phyloP scores from a whole-genome alignment of 192 early-diverging fungal genomes.

The Gryganskiella cystojenkinii region DNA sequence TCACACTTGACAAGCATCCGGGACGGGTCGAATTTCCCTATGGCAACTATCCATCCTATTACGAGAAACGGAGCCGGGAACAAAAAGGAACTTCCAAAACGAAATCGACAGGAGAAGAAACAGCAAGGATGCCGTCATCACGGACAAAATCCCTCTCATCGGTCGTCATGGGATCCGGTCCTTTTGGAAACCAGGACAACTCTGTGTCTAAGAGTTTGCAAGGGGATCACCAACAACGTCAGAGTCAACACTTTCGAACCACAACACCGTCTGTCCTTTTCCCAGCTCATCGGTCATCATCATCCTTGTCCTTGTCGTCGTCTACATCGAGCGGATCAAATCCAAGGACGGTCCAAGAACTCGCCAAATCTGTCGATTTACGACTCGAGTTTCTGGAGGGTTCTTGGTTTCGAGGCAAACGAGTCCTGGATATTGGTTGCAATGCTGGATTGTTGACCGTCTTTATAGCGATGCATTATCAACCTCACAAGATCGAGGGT shows the following conservation, averaged over 20 bases:
- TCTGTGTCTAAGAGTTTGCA: too few species aligned
- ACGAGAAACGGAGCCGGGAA: constrained; percentile 28
- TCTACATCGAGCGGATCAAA: neutral
- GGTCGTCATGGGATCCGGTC: too few species aligned
- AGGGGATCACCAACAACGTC: neutral
- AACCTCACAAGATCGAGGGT: constrained; percentile 67
- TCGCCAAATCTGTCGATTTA: constrained; percentile 58
- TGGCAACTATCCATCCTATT: constrained; percentile 41
- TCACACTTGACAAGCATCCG: neutral
- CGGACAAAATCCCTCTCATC: neutral
- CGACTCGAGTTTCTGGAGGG: constrained; percentile 66
- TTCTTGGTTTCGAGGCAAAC: constrained; percentile 61
- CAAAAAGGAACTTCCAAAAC: neutral
- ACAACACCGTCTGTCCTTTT: constrained; percentile 1
- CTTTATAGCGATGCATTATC: constrained; percentile 63
- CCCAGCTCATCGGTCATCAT: neutral
- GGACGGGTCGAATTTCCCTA: constrained; percentile 19
- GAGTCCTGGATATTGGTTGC: constrained; percentile 85
- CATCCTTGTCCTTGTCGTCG: constrained; percentile 1
- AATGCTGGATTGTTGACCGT: constrained; percentile 74
- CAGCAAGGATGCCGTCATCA: neutral
- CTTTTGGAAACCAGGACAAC: neutral
- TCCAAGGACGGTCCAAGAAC: constrained; percentile 6
- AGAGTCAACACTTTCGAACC: neutral
- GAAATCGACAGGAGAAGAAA: neutral